Conservation (phyloP, 1,284 basidiomycete species). For the Puccinia hordei region DNA sequence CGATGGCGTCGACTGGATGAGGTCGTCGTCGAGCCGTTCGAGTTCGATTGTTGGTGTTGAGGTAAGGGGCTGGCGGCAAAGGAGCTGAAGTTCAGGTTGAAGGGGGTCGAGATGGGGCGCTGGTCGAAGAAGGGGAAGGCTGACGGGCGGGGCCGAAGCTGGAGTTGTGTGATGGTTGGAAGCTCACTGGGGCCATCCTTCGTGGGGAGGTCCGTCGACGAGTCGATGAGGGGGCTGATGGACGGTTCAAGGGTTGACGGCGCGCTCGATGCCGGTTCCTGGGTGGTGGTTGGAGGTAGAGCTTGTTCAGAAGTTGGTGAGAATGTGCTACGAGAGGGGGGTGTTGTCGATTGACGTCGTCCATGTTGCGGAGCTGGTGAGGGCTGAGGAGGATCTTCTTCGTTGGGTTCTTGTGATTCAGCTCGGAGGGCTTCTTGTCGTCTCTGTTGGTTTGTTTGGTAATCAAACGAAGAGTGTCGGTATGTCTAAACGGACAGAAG, state of each 20-base stretch:
- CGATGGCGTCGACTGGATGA: slow-evolving; percentile 4
- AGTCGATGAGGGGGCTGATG: not conserved
- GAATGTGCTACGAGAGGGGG: not conserved
- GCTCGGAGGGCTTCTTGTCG: slow-evolving; percentile 42
- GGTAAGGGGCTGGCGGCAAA: not conserved
- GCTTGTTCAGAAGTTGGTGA: not conserved
- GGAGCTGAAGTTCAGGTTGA: slow-evolving; percentile 24
- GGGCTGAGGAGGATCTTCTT: slow-evolving; percentile 20
- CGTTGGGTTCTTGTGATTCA: slow-evolving; percentile 40
- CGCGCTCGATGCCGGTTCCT: not conserved
- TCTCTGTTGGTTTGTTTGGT: not conserved
- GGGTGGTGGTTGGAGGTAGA: not conserved
- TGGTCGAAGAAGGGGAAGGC: not conserved
- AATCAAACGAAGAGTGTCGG: too few relatives aligned
- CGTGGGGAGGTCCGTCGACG: not conserved
- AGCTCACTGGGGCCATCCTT: not conserved
- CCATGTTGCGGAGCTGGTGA: not conserved
- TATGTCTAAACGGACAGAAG: too few relatives aligned
- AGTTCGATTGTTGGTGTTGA: slow-evolving; percentile 14
- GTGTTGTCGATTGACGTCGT: not conserved
- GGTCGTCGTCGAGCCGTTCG: not conserved
- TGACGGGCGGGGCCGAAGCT: not conserved
- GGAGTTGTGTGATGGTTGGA: not conserved
- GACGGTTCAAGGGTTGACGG: not conserved
- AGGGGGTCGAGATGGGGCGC: not conserved